Conservation (phyloP, 305 asterid species). For the Fraxinus angustifolia region DNA sequence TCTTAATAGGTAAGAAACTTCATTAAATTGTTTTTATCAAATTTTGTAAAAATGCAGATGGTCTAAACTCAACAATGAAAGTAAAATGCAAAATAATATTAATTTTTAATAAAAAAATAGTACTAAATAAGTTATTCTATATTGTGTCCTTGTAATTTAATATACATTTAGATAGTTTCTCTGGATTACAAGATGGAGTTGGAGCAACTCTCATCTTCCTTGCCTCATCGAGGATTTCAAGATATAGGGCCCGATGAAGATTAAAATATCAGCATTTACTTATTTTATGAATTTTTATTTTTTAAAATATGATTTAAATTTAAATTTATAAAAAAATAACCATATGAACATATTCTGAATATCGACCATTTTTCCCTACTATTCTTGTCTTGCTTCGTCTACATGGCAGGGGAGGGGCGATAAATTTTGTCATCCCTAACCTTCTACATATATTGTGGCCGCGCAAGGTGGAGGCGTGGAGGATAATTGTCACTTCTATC, state of each 20-base stretch:
- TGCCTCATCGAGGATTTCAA: not conserved
- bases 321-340: no score
- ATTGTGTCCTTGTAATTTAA: no score
- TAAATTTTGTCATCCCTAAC: not conserved
- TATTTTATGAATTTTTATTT: not conserved
- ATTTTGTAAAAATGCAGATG: not conserved
- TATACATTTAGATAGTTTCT: not conserved
- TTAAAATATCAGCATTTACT: not conserved
- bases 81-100: no score
- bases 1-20: not conserved
- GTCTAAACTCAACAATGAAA: not conserved
- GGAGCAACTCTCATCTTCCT: not conserved
- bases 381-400: not conserved
- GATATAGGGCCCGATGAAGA: not conserved
- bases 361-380: not conserved
- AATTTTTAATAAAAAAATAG: no score
- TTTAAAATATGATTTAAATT: no score
- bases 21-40: not conserved
- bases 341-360: no score
- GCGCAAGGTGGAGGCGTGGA: not conserved
- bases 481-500: not conserved
- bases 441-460: not conserved
- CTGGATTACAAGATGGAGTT: not conserved
- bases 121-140: not conserved
- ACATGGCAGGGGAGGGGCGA: no score